Evolutionary conservation across 805 yeast species (phyloP).

Genomic region (Candida pseudoglaebosa): DNA sequence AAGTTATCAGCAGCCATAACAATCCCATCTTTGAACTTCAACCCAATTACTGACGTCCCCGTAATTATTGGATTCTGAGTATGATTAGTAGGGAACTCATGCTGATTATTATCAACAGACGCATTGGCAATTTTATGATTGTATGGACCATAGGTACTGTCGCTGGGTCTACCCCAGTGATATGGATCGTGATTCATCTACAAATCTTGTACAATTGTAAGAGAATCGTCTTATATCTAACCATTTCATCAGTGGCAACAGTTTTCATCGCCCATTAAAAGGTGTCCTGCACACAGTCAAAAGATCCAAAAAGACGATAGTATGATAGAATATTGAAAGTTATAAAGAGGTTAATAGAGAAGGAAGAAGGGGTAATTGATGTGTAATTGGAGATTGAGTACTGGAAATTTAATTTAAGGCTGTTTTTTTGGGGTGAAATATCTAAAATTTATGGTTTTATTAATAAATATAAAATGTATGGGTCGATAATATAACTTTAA

Average conservation of each 20-base stretch:
- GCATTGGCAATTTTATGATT: conserved; percentile 72
- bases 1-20: conserved; percentile 93
- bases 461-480: no score
- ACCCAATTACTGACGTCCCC: conserved; percentile 91
- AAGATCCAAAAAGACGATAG: no score
- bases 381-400: no score
- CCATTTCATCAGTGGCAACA: conserved; percentile 1
- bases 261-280: background rate
- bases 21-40: conserved; percentile 87
- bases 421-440: no score
- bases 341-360: no score
- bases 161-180: conserved; percentile 93
- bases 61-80: conserved; percentile 95
- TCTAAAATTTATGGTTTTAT: no score
- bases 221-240: no score
- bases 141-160: conserved; percentile 77
- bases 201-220: no score
- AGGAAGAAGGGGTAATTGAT: no score
- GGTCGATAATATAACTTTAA: no score
- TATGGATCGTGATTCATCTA: conserved; percentile 98
- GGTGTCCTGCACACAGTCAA: background rate
- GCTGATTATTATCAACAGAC: conserved; percentile 15
- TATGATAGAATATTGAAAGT: no score
- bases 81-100: conserved; percentile 64
- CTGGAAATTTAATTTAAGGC: no score